Conservation (phyloP, 2,329 filamentous ascomycete genomes). For the Elsinoe perseae region DNA sequence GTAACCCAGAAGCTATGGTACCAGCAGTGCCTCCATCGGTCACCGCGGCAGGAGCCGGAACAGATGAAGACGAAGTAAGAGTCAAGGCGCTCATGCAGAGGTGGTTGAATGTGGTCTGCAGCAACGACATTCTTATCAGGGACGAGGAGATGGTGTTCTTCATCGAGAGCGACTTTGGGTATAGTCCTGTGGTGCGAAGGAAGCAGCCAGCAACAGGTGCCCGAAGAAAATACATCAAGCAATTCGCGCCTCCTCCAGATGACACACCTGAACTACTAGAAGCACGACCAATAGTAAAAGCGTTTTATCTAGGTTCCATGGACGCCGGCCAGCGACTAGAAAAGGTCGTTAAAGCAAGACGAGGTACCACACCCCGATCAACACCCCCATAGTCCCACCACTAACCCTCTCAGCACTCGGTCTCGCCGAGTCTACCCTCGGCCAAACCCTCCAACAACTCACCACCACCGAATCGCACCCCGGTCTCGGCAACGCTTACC, state of each 20-base stretch:
- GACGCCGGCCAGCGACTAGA: conserved; percentile 97
- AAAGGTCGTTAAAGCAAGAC: conserved; percentile 79
- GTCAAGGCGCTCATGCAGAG: conserved; percentile 86
- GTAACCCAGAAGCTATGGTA: conserved; percentile 92
- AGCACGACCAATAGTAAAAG: conserved; percentile 82
- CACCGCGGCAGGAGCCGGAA: conserved; percentile 88
- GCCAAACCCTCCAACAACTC: conserved; percentile 80
- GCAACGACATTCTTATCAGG: conserved; percentile 83
- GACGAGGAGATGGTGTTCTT: conserved; percentile 98
- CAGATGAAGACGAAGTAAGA: conserved; percentile 85
- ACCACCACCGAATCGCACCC: conserved; percentile 83
- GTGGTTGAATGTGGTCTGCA: conserved; percentile 91
- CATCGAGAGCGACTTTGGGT: conserved; percentile 98
- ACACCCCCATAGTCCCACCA: conserved; percentile 17
- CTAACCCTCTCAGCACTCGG: conserved; percentile 63
- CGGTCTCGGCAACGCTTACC: conserved; percentile 81
- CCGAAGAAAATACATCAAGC: conserved; percentile 89
- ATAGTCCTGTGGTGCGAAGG: conserved; percentile 88
- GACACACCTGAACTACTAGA: conserved; percentile 92
- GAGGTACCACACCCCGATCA: conserved; percentile 53
- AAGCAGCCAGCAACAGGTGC: conserved; percentile 96
- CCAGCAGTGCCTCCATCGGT: conserved; percentile 91
- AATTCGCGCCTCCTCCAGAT: conserved; percentile 94
- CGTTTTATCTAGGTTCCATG: conserved; percentile 93
- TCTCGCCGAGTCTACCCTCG: conserved; percentile 85